A percentile compares a stretch with the other conserved stretches of the same genome.
phyloP scores from a whole-genome alignment of 2,329 filamentous ascomycete species.

The Colletotrichum sp. region DNA sequence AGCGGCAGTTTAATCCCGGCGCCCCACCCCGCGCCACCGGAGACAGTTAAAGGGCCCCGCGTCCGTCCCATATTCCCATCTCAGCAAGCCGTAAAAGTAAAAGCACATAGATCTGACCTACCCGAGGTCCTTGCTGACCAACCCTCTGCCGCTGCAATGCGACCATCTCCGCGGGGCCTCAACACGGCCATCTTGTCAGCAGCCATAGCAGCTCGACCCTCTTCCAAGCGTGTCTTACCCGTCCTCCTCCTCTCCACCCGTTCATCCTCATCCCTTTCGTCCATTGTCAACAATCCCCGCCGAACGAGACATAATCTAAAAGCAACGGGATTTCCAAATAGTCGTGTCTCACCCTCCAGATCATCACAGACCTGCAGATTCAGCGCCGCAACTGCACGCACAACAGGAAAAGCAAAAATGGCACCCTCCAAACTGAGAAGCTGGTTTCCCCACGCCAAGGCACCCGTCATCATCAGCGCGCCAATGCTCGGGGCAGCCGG shows the following conservation, averaged over 20 bases:
- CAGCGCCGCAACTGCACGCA: neutral
- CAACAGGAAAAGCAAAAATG: neutral
- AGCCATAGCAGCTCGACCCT: neutral
- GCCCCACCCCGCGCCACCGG: neutral
- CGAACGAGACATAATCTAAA: neutral
- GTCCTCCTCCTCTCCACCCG: neutral
- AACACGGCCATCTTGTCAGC: neutral
- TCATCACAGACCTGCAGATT: neutral
- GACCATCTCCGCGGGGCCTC: neutral
- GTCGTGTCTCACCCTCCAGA: neutral
- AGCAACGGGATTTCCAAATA: neutral
- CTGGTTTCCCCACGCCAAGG: slow-evolving; percentile 17
- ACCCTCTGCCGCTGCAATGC: neutral
- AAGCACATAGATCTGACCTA: neutral
- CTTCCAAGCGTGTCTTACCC: neutral
- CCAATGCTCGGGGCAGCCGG: slow-evolving; percentile 39
- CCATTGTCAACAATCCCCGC: neutral
- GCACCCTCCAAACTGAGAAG: neutral
- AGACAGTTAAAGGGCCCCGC: neutral
- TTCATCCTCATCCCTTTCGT: neutral
- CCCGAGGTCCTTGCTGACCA: neutral
- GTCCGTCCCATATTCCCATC: neutral
- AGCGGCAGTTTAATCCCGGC: neutral
- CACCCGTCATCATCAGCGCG: slow-evolving; percentile 29
- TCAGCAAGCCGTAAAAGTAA: neutral